Evolutionary conservation across 805 yeast species (phyloP).

Genomic region (Scheffersomyces ergatensis): DNA sequence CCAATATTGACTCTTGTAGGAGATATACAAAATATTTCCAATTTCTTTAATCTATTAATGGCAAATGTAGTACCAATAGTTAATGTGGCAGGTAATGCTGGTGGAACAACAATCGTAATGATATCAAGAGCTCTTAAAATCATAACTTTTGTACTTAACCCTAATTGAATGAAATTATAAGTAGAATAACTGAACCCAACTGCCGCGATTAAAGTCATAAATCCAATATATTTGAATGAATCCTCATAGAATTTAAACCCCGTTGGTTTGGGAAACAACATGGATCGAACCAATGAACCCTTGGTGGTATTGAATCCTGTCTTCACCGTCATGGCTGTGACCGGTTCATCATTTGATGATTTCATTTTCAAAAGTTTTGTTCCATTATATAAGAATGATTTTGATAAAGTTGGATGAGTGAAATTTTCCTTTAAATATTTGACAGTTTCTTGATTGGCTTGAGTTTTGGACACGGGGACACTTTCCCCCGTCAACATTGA

Average conservation of each 20-base stretch:
- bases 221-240: conserved; percentile 93
- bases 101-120: conserved; percentile 96
- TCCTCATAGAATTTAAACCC: conserved; percentile 93
- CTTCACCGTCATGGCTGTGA: conserved; percentile 80
- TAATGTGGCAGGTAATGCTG: conserved; percentile 95
- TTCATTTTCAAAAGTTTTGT: conserved; percentile 85
- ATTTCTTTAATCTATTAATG: conserved; percentile 61
- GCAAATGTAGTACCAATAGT: conserved; percentile 97
- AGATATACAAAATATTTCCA: conserved; percentile 80
- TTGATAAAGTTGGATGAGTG: conserved; percentile 64
- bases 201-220: conserved; percentile 83
- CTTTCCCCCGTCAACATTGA: conserved; percentile 98
- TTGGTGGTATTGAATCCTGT: conserved; percentile 96
- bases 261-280: conserved; percentile 93
- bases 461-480: conserved; percentile 85
- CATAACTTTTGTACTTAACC: conserved; percentile 67
- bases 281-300: conserved; percentile 89
- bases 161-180: conserved; percentile 73
- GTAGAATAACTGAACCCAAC: conserved; percentile 85
- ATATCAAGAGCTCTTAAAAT: conserved; percentile 88
- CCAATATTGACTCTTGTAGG: conserved; percentile 96
- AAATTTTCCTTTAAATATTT: conserved; percentile 56
- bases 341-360: conserved; percentile 68
- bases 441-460: conserved; percentile 64
- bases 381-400: conserved; percentile 80